Percentiles rank a stretch among this genome's conserved stretches.
These are phyloP conservation scores for Diutina sp. DNA, from an alignment of 1,139 yeast genomes.

Conservation along the genomic window DNA sequence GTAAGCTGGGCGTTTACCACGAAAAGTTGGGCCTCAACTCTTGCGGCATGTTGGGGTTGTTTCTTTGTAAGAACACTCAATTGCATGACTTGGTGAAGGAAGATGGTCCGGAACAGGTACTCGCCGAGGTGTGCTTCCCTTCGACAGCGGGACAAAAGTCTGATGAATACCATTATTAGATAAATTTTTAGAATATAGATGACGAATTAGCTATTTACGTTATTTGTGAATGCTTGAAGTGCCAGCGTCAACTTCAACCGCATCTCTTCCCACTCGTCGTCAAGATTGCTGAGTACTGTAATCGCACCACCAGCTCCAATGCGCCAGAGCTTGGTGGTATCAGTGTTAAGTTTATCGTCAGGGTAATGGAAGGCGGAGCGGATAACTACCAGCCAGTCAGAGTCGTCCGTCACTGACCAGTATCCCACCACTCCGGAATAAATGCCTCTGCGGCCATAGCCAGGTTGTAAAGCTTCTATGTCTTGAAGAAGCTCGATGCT, in stretches of 20 bases:
- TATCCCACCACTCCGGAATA: slow-evolving; percentile 95
- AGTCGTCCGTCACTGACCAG: slow-evolving; percentile 79
- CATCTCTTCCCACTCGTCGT: slow-evolving; percentile 93
- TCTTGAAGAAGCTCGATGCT: slow-evolving; percentile 72
- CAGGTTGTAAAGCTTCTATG: slow-evolving; percentile 24
- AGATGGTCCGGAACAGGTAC: slow-evolving; percentile 32
- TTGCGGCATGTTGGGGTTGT: slow-evolving; percentile 67
- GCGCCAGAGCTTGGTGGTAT: slow-evolving; percentile 39
- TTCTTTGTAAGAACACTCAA: slow-evolving; percentile 62
- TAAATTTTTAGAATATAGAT: background rate
- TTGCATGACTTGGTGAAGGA: slow-evolving; percentile 24
- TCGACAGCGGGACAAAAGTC: slow-evolving; percentile 25
- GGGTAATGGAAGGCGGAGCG: slow-evolving; percentile 66
- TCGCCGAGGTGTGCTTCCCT: slow-evolving; percentile 55
- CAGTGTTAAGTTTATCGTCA: slow-evolving; percentile 28
- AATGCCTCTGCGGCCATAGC: slow-evolving; percentile 56
- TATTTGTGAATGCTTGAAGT: slow-evolving; percentile 36
- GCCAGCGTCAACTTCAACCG: slow-evolving; percentile 68
- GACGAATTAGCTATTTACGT: background rate
- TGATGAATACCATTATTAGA: slow-evolving; percentile 25
- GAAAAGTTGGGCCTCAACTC: slow-evolving; percentile 54
- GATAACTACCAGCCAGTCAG: slow-evolving; percentile 95
- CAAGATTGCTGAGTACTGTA: slow-evolving; percentile 70
- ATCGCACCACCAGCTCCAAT: slow-evolving; percentile 99
- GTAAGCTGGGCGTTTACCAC: slow-evolving; percentile 32